These are phyloP conservation scores for Chaetomium cochliodes DNA, from an alignment of 495 filamentous ascomycete genomes.

Conservation along the genomic window DNA sequence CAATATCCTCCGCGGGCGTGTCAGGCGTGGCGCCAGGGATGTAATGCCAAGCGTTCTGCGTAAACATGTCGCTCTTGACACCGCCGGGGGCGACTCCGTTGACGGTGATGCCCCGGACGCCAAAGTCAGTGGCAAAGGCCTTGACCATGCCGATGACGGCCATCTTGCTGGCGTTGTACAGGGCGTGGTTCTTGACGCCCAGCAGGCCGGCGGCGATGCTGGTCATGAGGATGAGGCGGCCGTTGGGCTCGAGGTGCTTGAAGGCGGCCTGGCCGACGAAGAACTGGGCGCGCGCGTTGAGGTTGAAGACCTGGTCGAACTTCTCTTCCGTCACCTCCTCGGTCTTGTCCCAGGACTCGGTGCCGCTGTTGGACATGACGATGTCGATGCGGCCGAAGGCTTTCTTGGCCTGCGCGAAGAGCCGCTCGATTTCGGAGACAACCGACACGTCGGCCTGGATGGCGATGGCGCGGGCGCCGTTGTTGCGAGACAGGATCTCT, in stretches of 20 bases:
- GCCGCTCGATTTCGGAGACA: slow-evolving; percentile 58
- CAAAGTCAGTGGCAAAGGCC: slow-evolving; percentile 70
- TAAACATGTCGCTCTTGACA: slow-evolving; percentile 78
- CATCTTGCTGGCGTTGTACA: slow-evolving; percentile 76
- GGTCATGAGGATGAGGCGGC: slow-evolving; percentile 64
- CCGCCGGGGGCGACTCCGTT: slow-evolving; percentile 75
- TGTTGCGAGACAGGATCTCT: slow-evolving; percentile 37
- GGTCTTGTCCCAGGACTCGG: slow-evolving; percentile 60
- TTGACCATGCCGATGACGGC: slow-evolving; percentile 77
- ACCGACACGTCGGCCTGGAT: slow-evolving; percentile 76
- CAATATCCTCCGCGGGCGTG: slow-evolving; percentile 34
- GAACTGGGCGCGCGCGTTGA: slow-evolving; percentile 78
- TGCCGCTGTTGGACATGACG: slow-evolving; percentile 69
- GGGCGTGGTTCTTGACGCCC: slow-evolving; percentile 67
- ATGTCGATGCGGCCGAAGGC: slow-evolving; percentile 72
- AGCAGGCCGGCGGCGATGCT: slow-evolving; percentile 52
- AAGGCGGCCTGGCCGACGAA: slow-evolving; percentile 78
- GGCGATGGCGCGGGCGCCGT: slow-evolving; percentile 60
- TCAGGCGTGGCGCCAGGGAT: slow-evolving; percentile 46
- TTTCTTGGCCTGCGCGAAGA: slow-evolving; percentile 62
- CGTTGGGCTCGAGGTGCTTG: slow-evolving; percentile 64
- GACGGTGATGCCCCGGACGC: slow-evolving; percentile 69
- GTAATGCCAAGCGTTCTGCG: slow-evolving; percentile 65
- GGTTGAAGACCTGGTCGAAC: slow-evolving; percentile 72
- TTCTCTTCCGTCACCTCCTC: slow-evolving; percentile 71